These are phyloP conservation scores for Ogataea siamensis DNA, from an alignment of 805 yeast genomes.

Conservation along the genomic window DNA sequence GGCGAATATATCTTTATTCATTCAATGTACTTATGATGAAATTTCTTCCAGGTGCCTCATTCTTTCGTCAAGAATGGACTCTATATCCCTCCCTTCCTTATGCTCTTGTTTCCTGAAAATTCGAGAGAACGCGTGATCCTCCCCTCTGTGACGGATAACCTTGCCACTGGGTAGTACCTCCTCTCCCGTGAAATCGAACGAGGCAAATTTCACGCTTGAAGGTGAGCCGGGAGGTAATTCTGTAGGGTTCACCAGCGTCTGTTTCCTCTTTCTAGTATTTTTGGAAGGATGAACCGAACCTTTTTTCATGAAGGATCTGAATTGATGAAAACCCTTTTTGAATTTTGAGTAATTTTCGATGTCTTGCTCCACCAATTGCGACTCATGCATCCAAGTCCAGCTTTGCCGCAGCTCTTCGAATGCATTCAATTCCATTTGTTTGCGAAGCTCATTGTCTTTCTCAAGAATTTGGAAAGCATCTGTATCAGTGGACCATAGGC, in stretches of 20 bases:
- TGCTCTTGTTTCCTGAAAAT: conserved; percentile 39
- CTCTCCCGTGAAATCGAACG: conserved; percentile 40
- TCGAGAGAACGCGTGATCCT: conserved; percentile 29
- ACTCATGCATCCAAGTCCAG: conserved; percentile 58
- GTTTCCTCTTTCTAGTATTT: conserved; percentile 47
- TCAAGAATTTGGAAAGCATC: conserved; percentile 80
- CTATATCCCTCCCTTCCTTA: conserved; percentile 55
- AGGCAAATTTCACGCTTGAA: conserved; percentile 32
- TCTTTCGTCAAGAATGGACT: conserved; percentile 39
- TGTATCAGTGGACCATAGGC: conserved; percentile 66
- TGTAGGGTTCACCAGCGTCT: conserved; percentile 42
- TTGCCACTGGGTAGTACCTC: conserved; percentile 78
- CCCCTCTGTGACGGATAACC: conserved; percentile 41
- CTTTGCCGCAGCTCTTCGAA: conserved; percentile 72
- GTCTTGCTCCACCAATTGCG: conserved; percentile 28
- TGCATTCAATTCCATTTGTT: conserved; percentile 69
- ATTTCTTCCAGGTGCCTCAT: conserved; percentile 29
- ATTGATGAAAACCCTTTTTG: conserved; percentile 22
- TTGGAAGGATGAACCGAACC: conserved; percentile 35
- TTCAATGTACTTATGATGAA: conserved; percentile 3
- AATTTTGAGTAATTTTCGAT: conserved; percentile 20
- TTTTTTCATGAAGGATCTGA: conserved; percentile 33
- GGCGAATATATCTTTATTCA: conserved; percentile 10
- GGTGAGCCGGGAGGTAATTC: conserved; percentile 54
- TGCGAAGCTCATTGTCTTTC: conserved; percentile 61